phyloP scores from a whole-genome alignment of 202 grass and related monocot genomes.

The Carex sylvatica region DNA sequence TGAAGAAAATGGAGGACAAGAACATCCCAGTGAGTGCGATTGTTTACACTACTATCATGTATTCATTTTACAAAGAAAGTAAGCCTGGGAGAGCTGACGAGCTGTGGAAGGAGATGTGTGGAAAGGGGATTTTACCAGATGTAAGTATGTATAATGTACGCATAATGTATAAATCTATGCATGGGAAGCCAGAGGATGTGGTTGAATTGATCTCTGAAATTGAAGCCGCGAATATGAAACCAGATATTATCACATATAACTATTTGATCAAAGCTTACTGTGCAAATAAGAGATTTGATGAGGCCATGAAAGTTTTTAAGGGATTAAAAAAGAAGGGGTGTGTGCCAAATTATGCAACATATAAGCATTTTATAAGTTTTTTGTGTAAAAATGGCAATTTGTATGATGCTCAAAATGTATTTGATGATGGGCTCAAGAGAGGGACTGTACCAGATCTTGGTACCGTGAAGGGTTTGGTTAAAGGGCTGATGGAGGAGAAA shows the following conservation, averaged over 20 bases:
- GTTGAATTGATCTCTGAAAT: slow-evolving; percentile 53
- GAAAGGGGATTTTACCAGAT: slow-evolving; percentile 59
- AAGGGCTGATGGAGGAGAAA: slow-evolving; percentile 41
- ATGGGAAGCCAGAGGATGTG: slow-evolving; percentile 49
- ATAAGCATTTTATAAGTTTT: slow-evolving; percentile 29
- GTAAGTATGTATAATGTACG: slow-evolving; percentile 51
- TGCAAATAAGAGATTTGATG: slow-evolving; percentile 37
- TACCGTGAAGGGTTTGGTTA: slow-evolving; percentile 46
- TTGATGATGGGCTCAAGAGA: slow-evolving; percentile 50
- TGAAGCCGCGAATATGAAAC: slow-evolving; percentile 38
- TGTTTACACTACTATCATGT: slow-evolving; percentile 66
- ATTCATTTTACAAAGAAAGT: slow-evolving; percentile 80
- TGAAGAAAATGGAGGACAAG: slow-evolving; percentile 42
- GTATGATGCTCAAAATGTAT: slow-evolving; percentile 47
- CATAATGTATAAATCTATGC: slow-evolving; percentile 43
- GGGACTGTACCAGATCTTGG: slow-evolving; percentile 50
- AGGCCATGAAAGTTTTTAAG: slow-evolving; percentile 51
- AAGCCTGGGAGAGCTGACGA: slow-evolving; percentile 52
- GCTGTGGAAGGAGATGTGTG: slow-evolving; percentile 68
- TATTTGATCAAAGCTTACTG: slow-evolving; percentile 43
- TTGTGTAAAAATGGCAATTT: slow-evolving; percentile 48
- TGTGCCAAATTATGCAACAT: slow-evolving; percentile 45
- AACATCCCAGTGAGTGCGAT: slow-evolving; percentile 31
- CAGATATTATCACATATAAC: slow-evolving; percentile 47
- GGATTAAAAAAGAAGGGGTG: slow-evolving; percentile 33